Percentiles rank a stretch among this genome's conserved stretches.
Evolutionary conservation across 1,139 yeast genomes (phyloP).

Genomic region (Debaryomycetaceae sp.): DNA sequence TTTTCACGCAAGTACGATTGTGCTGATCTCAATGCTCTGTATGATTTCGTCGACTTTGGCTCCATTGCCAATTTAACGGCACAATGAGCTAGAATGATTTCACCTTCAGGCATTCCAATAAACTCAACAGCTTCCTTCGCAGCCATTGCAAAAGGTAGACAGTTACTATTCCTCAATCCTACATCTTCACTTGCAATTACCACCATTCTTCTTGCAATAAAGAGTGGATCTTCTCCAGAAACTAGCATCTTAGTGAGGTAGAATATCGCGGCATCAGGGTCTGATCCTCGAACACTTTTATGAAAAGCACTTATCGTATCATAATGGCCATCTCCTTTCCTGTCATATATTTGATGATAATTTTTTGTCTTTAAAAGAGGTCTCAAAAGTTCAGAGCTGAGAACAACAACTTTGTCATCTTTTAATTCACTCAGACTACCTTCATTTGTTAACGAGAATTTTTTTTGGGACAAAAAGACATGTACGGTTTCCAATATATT

Average conservation of each 20-base stretch:
- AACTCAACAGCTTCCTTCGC: conserved; percentile 85
- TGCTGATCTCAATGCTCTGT: conserved; percentile 70
- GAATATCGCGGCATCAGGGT: conserved; percentile 85
- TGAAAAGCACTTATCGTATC: conserved; percentile 95
- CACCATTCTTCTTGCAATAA: conserved; percentile 88
- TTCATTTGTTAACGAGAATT: conserved; percentile 16
- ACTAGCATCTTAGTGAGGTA: conserved; percentile 83
- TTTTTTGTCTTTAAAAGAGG: conserved; percentile 35
- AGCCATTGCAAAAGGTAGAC: conserved; percentile 84
- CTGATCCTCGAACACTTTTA: conserved; percentile 82
- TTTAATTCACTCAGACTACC: conserved; percentile 16
- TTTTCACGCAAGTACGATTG: conserved; percentile 55
- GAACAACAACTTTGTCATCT: conserved; percentile 28
- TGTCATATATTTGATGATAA: conserved; percentile 70
- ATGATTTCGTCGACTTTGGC: conserved; percentile 79
- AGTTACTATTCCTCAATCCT: conserved; percentile 76
- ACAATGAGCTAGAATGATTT: conserved; percentile 85
- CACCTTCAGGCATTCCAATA: conserved; percentile 97
- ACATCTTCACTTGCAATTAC: conserved; percentile 90
- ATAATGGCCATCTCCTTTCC: conserved; percentile 88
- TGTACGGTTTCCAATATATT: conserved; percentile 62
- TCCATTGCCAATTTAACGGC: conserved; percentile 86
- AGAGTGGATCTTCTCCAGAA: conserved; percentile 93
- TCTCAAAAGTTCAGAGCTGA: conserved; percentile 34
- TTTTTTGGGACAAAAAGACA: conserved; percentile 38